These are phyloP conservation scores for Euphorbia celastroides DNA, from an alignment of 441 rosid species.

Conservation along the genomic window DNA sequence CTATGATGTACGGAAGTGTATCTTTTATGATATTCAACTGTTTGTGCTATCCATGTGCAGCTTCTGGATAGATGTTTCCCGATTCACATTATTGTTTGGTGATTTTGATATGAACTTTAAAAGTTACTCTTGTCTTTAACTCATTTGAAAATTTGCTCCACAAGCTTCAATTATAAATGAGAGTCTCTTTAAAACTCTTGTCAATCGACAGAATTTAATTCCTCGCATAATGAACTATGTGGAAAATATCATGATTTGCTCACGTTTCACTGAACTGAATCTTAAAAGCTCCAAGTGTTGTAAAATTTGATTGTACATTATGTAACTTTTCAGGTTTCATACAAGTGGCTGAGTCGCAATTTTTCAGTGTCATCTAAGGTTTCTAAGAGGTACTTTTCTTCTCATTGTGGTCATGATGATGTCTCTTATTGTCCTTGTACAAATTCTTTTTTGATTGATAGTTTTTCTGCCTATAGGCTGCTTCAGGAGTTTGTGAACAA, in stretches of 20 bases:
- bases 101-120: background rate
- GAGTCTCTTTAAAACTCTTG: background rate
- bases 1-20: background rate
- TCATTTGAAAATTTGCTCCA: background rate
- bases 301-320: slow-evolving; percentile 2
- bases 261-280: background rate
- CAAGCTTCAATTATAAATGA: background rate
- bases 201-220: background rate
- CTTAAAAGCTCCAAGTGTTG: background rate
- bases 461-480: slow-evolving; percentile 44
- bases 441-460: background rate
- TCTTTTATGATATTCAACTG: background rate
- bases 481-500: slow-evolving; percentile 65
- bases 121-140: background rate
- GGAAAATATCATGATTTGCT: background rate
- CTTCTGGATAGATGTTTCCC: background rate
- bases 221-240: background rate
- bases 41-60: background rate
- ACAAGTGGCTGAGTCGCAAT: slow-evolving; percentile 91
- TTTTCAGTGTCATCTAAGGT: slow-evolving; percentile 64
- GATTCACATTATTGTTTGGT: slow-evolving; percentile 1
- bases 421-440: background rate
- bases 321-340: slow-evolving; percentile 66
- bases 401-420: slow-evolving; percentile 12
- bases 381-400: slow-evolving; percentile 56